A percentile compares a stretch with the other conserved stretches of the same genome.
Evolutionary conservation across 495 filamentous ascomycete species (phyloP).

Genomic region (Neurospora pannonica): DNA sequence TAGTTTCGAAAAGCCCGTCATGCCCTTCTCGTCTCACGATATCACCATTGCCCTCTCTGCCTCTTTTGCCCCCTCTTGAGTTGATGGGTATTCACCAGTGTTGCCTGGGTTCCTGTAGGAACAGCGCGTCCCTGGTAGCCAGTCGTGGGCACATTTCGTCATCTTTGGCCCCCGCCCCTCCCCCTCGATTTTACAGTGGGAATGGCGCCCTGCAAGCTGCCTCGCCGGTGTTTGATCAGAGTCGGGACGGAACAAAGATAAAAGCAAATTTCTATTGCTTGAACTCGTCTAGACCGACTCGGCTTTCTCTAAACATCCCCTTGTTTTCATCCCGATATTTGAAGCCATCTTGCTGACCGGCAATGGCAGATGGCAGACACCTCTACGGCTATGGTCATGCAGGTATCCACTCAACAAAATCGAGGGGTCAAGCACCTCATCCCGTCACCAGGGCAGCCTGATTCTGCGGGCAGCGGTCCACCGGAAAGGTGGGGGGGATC

Average conservation of each 20-base stretch:
- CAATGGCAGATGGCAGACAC: background rate
- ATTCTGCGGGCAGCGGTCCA: background rate
- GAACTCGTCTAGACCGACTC: background rate
- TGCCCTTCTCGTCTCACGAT: background rate
- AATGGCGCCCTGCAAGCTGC: background rate
- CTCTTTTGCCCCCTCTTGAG: background rate
- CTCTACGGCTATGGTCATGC: background rate
- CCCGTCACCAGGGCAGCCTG: background rate
- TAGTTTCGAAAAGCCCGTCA: background rate
- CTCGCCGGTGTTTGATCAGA: background rate
- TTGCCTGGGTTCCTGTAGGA: background rate
- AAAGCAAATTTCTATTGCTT: background rate
- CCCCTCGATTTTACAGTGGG: background rate
- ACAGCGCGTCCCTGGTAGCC: background rate
- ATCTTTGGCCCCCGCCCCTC: background rate
- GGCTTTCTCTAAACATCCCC: background rate
- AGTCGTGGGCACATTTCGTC: background rate
- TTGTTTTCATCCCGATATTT: background rate
- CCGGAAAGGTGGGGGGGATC: background rate
- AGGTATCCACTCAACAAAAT: background rate
- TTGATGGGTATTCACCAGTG: background rate
- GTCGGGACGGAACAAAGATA: background rate
- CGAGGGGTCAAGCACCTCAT: background rate
- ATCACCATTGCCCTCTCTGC: background rate
- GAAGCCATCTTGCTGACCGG: background rate